phyloP scores from a whole-genome alignment of 148 eudicot species.

The Amaranthus hypochondriacus region DNA sequence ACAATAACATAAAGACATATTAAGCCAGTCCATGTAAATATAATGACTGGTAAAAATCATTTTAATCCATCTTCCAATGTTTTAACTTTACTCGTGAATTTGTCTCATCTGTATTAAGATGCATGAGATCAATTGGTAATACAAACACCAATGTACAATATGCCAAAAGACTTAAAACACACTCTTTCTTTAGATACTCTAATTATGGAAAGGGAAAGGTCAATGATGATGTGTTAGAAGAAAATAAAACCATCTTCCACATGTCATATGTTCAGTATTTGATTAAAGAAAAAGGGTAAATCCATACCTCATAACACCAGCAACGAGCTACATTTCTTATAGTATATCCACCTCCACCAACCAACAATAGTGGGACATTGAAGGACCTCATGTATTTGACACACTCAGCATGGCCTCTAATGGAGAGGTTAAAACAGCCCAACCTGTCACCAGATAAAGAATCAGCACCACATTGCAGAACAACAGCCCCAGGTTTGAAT shows the following conservation, averaged over 20 bases:
- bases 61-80: background rate
- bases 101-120: background rate
- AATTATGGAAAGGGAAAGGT: background rate
- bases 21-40: background rate
- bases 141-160: background rate
- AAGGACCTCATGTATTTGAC: conserved; percentile 75
- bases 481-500: conserved; percentile 69
- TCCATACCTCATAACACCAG: conserved; percentile 77
- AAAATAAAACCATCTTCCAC: background rate
- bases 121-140: background rate
- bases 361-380: conserved; percentile 61
- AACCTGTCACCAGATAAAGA: conserved; percentile 73
- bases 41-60: background rate
- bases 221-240: background rate
- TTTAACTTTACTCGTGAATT: background rate
- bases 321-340: conserved; percentile 82
- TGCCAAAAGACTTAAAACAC: background rate
- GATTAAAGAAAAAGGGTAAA: background rate
- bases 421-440: conserved; percentile 77
- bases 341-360: conserved; percentile 86
- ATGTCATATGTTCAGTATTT: background rate
- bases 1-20: background rate
- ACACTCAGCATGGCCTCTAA: conserved; percentile 82
- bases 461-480: conserved; percentile 81
- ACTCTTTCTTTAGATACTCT: background rate